Evolutionary conservation across 2,329 filamentous ascomycete species (phyloP).

Genomic region (Pyrenophora graminea): DNA sequence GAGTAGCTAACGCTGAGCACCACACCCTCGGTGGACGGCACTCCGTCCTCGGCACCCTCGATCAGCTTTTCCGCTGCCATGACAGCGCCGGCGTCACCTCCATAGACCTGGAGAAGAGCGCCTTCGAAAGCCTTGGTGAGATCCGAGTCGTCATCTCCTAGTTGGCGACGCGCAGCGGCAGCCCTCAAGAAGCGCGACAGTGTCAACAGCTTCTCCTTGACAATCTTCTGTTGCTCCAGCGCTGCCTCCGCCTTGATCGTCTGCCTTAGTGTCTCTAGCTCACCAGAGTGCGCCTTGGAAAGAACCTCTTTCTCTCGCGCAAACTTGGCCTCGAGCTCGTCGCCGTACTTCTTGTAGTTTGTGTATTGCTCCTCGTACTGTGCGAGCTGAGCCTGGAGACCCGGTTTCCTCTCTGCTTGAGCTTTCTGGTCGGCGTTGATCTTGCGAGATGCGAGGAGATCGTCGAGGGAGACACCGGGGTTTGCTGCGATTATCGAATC

Average conservation of each 20-base stretch:
- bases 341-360: conserved; percentile 75
- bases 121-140: conserved; percentile 83
- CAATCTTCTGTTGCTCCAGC: conserved; percentile 52
- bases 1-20: conserved; percentile 69
- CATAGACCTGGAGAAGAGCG: conserved; percentile 76
- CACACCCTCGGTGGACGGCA: conserved; percentile 67
- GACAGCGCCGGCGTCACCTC: conserved; percentile 75
- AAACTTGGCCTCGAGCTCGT: conserved; percentile 68
- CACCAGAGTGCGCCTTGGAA: conserved; percentile 59
- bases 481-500: conserved; percentile 71
- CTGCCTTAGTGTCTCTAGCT: conserved; percentile 60
- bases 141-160: conserved; percentile 71
- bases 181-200: conserved; percentile 80
- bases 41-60: conserved; percentile 69
- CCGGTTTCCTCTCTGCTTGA: conserved; percentile 76
- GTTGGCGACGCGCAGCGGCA: conserved; percentile 73
- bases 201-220: conserved; percentile 67
- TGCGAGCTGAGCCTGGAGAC: conserved; percentile 68
- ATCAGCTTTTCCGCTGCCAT: conserved; percentile 77
- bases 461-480: conserved; percentile 70
- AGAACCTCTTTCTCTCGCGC: conserved; percentile 62
- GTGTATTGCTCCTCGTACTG: conserved; percentile 74
- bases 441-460: conserved; percentile 70
- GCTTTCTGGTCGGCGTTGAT: conserved; percentile 83
- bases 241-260: conserved; percentile 60